Conservation (phyloP, 140 eudicot species). For the Flaveria floridana region DNA sequence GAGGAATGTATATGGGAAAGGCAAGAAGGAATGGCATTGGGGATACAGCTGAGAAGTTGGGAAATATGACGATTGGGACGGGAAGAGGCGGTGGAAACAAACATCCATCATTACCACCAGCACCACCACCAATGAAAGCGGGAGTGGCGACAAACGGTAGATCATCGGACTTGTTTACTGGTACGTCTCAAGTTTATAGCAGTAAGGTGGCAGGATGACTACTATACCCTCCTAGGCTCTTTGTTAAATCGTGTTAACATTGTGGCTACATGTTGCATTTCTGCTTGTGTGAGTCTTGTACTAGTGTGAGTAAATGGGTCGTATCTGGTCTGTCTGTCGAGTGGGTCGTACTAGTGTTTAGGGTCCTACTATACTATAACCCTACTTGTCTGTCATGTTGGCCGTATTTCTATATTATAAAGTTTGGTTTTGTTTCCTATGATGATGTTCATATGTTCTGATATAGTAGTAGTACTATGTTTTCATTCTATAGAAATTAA, state of each 20-base stretch:
- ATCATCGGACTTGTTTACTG: conserved; percentile 46
- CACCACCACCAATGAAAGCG: conserved; percentile 49
- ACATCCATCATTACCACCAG: conserved; percentile 24
- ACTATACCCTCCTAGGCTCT: not conserved
- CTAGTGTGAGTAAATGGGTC: conserved; percentile 8
- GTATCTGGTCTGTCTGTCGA: not conserved
- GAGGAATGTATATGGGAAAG: conserved; percentile 46
- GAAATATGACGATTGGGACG: conserved; percentile 46
- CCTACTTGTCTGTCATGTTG: conserved; percentile 2
- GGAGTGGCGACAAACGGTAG: conserved; percentile 58
- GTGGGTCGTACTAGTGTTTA: not conserved
- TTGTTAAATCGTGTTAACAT: not conserved
- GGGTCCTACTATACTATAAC: not conserved
- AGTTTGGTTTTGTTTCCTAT: conserved; percentile 6
- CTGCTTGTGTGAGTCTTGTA: conserved; percentile 18
- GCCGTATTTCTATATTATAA: conserved; percentile 1
- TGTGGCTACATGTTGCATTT: not conserved
- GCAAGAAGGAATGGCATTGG: conserved; percentile 42
- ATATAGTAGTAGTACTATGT: not conserved
- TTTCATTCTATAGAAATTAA: not conserved
- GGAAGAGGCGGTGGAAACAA: conserved; percentile 38
- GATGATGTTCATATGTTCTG: not conserved
- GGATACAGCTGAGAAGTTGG: conserved; percentile 62
- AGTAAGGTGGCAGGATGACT: conserved; percentile 65
- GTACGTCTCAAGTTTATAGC: conserved; percentile 52